Evolutionary conservation across 106 monocot genomes (phyloP).

Genomic region (Allium cepa): DNA sequence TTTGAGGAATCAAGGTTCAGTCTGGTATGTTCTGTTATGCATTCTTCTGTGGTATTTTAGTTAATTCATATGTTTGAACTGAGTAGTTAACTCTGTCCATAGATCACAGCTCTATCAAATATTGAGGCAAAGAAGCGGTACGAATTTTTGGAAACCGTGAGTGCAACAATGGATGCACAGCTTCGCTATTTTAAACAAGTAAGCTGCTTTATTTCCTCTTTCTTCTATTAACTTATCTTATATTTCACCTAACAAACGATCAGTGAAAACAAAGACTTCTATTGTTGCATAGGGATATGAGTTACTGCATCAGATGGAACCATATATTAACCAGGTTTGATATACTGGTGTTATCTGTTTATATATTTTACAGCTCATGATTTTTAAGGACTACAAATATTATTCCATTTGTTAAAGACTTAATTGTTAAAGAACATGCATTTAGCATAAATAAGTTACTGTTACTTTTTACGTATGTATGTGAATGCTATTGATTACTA

Average conservation of each 20-base stretch:
- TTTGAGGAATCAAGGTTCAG: conserved; percentile 86
- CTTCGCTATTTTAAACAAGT: conserved; percentile 99
- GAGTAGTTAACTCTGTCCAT: not conserved
- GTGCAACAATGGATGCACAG: conserved; percentile 99
- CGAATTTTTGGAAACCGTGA: conserved; percentile 99
- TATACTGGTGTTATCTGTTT: not conserved
- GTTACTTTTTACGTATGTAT: no score
- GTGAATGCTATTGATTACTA: no score
- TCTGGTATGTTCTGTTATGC: conserved; percentile 5
- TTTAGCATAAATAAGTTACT: no score
- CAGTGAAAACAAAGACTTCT: no score
- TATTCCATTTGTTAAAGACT: no score
- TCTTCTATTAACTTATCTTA: not conserved
- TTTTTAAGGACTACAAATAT: no score
- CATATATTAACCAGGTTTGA: conserved; percentile 14
- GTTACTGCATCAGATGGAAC: conserved; percentile 12
- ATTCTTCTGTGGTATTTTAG: not conserved
- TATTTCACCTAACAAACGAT: no score
- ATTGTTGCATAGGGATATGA: conserved; percentile 8
- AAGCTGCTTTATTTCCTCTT: not conserved
- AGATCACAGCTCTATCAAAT: conserved; percentile 93
- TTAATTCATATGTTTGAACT: no score
- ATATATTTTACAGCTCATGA: not conserved
- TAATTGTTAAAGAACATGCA: no score
- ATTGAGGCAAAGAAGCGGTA: conserved; percentile 98